Conservation (phyloP, 2,329 filamentous ascomycete genomes). For the Ascochyta clinopodiicola region DNA sequence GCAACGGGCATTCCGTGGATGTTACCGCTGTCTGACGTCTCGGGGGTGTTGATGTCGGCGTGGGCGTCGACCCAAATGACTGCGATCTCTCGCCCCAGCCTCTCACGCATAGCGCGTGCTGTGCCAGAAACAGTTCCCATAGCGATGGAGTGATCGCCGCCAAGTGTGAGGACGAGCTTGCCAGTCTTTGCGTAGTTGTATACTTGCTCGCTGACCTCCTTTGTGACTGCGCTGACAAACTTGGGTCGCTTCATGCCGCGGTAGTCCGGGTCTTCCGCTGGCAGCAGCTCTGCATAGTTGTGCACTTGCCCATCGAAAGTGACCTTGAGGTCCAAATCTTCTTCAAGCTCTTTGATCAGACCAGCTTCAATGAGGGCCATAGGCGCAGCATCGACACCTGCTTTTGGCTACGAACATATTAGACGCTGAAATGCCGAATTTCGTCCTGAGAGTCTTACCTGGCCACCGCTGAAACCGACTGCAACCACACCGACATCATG, state of each 20-base stretch:
- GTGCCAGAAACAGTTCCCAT: constrained; percentile 91
- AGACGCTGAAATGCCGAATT: constrained; percentile 7
- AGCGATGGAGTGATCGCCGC: constrained; percentile 95
- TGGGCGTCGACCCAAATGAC: constrained; percentile 99
- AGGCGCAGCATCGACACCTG: constrained; percentile 89
- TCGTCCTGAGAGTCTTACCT: constrained; percentile 64
- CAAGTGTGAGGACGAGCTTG: constrained; percentile 88
- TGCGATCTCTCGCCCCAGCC: constrained; percentile 81
- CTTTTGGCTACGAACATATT: constrained; percentile 71
- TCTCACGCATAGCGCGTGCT: constrained; percentile 83
- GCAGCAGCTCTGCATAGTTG: constrained; percentile 77
- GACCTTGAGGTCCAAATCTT: constrained; percentile 88
- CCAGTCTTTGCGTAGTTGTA: constrained; percentile 85
- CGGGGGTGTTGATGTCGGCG: constrained; percentile 95
- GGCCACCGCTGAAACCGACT: constrained; percentile 94
- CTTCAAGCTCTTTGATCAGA: constrained; percentile 79
- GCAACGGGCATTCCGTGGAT: constrained; percentile 98
- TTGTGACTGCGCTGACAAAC: constrained; percentile 83
- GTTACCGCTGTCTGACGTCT: constrained; percentile 88
- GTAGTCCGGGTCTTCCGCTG: constrained; percentile 75
- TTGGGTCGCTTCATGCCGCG: constrained; percentile 94
- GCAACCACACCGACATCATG: constrained; percentile 89
- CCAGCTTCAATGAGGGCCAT: constrained; percentile 87
- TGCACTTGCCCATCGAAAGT: constrained; percentile 84
- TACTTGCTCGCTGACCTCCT: constrained; percentile 80